Conservation (phyloP, 768 basidiomycete genomes). For the Suillus plorans region DNA sequence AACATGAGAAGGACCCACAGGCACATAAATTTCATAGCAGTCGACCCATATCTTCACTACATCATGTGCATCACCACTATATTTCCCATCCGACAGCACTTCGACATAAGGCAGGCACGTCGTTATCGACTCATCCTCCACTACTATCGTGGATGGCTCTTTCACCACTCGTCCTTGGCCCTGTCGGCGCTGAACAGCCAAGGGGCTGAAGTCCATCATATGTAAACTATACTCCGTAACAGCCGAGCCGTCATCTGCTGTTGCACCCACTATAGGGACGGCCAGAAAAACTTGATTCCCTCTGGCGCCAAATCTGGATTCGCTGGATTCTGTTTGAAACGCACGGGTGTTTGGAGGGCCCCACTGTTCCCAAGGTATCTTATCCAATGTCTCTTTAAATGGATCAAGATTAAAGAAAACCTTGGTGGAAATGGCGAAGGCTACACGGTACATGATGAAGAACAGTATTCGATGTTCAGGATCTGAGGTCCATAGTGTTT, state of each 20-base stretch:
- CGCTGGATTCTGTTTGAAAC: background rate
- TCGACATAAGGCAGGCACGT: conserved; percentile 3
- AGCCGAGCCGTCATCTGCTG: too few species aligned
- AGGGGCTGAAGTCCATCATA: background rate
- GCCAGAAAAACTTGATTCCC: too few species aligned
- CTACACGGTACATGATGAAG: background rate
- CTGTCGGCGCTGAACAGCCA: background rate
- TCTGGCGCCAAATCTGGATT: background rate
- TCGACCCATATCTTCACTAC: too few species aligned
- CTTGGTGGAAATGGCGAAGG: background rate
- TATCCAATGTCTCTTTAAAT: background rate
- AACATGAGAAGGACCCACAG: too few species aligned
- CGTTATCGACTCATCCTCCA: too few species aligned
- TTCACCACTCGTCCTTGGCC: background rate
- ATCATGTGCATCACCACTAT: too few species aligned
- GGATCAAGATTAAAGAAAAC: background rate
- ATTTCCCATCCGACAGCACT: too few species aligned
- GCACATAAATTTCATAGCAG: too few species aligned
- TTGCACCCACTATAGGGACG: too few species aligned
- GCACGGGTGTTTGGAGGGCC: background rate
- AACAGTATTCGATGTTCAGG: background rate
- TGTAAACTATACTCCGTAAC: background rate
- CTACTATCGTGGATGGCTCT: background rate
- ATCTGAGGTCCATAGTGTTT: background rate
- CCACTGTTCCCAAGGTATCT: conserved; percentile 4